Base-by-base conservation (phyloP, 805 yeast species). In the Candida silvatica region DNA sequence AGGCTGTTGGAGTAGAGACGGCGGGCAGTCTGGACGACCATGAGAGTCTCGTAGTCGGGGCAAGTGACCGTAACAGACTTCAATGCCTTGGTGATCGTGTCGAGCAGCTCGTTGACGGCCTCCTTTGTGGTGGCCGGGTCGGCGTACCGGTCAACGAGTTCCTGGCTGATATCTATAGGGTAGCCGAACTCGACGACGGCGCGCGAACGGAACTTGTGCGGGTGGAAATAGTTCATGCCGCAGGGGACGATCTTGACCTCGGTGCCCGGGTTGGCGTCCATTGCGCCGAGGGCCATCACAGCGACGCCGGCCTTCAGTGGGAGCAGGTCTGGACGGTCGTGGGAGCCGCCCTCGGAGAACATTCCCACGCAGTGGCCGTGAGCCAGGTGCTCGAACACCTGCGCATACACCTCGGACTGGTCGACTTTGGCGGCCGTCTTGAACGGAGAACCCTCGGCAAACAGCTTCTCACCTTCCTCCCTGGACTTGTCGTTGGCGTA, bases 331-430 rank as follows among this genome's bases (percentile, higher is more conserved):
- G 97, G 78, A 45, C 98, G 69, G 56, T 90, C 98, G 51, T 90
- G 98, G 9, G 96, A 86, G 1, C 98, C 98, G 39, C 98, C 98
- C 64, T 92, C 98, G 6, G 98, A 97, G 62, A 87, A 92, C 30
- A 92, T 84, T 8, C 97, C 97, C 24, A 92, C 61, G 42, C 94
- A 84, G 37, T 83, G 75, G 28, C 92, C 87, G 39, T 74, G 69
- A 15, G 84, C 71, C 42, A 92, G 67, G 55, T 86, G 95, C 33
- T 79, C 74, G 55, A 88, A 92, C 3, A 92, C 97, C 43, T 71
- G 69, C 36, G 81, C 73, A 58, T 86, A 92, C 37, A 92, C 95
- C 30, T 67, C 65, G 14, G 84, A 71, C 58, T 92, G 97, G 58
- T 92, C 87, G 37, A 92, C 81, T 48, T 82, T 83, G 38, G 71